Evolutionary conservation across 2,329 filamentous ascomycete genomes (phyloP).

Genomic region (Thermochaetoides dissita): DNA sequence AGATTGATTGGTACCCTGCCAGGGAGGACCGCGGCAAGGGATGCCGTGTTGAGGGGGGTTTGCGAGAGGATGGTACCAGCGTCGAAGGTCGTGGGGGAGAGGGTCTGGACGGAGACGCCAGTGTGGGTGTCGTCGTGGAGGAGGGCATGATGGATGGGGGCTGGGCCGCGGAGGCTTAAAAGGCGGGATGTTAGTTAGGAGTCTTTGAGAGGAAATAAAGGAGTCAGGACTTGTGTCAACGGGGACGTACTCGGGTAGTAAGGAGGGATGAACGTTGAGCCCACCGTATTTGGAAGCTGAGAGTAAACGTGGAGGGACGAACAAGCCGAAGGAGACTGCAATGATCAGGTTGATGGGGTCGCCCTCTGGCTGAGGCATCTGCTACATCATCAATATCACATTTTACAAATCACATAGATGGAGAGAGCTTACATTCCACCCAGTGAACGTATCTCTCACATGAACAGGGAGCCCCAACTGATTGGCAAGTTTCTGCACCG

Average conservation of each 20-base stretch:
- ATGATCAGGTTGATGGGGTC: constrained; percentile 60
- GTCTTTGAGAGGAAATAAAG: background rate
- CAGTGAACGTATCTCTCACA: constrained; percentile 66
- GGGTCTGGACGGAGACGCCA: constrained; percentile 76
- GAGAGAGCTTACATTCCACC: constrained; percentile 53
- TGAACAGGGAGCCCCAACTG: constrained; percentile 54
- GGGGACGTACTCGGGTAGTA: constrained; percentile 59
- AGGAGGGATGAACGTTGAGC: constrained; percentile 82
- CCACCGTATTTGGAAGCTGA: constrained; percentile 63
- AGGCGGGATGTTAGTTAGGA: constrained; percentile 1
- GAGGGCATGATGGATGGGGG: constrained; percentile 76
- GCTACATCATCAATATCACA: background rate
- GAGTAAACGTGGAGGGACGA: constrained; percentile 68
- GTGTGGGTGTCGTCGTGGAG: constrained; percentile 46
- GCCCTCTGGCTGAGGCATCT: constrained; percentile 10
- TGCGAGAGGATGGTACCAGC: constrained; percentile 63
- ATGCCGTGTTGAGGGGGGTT: constrained; percentile 43
- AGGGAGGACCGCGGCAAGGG: constrained; percentile 22
- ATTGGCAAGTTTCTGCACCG: constrained; percentile 32
- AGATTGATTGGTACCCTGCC: background rate
- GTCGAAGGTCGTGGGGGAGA: constrained; percentile 66
- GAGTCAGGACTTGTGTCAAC: background rate
- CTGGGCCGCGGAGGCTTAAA: constrained; percentile 64
- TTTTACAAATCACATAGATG: background rate
- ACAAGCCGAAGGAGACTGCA: constrained; percentile 86